phyloP scores from a whole-genome alignment of 768 basidiomycete species.

The Tylopilus rubrobrunneus region DNA sequence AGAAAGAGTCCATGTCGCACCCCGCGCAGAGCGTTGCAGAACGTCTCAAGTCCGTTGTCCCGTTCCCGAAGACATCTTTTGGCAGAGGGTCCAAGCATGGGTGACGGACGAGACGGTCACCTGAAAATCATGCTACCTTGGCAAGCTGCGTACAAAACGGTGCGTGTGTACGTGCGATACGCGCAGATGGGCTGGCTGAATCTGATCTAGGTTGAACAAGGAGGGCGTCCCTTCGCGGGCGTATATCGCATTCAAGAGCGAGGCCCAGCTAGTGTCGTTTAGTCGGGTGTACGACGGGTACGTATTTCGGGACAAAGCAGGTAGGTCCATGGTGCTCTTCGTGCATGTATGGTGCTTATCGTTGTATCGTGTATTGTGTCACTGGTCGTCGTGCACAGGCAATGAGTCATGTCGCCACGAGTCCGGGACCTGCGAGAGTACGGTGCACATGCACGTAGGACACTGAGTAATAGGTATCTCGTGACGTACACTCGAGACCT shows the following conservation, averaged over 20 bases:
- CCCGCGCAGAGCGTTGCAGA: constrained; percentile 38
- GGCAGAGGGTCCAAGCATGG: constrained; percentile 71
- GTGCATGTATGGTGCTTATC: too few species aligned
- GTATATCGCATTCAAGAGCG: constrained; percentile 84
- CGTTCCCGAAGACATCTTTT: constrained; percentile 89
- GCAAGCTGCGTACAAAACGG: constrained; percentile 65
- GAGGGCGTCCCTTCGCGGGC: constrained; percentile 89
- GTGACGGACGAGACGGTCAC: constrained; percentile 28
- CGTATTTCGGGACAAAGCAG: constrained; percentile 85
- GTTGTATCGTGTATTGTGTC: too few species aligned
- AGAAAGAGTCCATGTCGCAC: constrained; percentile 14
- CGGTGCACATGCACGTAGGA: too few species aligned
- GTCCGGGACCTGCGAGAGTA: too few species aligned
- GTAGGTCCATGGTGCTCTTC: constrained; percentile 34
- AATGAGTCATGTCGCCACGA: too few species aligned
- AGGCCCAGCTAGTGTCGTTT: constrained; percentile 69
- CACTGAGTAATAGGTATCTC: too few species aligned
- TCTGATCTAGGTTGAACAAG: constrained; percentile 61
- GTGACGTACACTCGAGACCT: too few species aligned
- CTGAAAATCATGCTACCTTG: constrained; percentile 66
- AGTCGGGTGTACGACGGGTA: constrained; percentile 89
- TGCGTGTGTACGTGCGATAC: constrained; percentile 19
- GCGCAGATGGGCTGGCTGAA: neutral
- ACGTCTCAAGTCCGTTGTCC: constrained; percentile 82
- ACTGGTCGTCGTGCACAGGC: too few species aligned